Evolutionary conservation across 2,329 filamentous ascomycete species (phyloP), one percentile per base, ranked within the genome.

Genomic region (Colletotrichum destructivum): DNA sequence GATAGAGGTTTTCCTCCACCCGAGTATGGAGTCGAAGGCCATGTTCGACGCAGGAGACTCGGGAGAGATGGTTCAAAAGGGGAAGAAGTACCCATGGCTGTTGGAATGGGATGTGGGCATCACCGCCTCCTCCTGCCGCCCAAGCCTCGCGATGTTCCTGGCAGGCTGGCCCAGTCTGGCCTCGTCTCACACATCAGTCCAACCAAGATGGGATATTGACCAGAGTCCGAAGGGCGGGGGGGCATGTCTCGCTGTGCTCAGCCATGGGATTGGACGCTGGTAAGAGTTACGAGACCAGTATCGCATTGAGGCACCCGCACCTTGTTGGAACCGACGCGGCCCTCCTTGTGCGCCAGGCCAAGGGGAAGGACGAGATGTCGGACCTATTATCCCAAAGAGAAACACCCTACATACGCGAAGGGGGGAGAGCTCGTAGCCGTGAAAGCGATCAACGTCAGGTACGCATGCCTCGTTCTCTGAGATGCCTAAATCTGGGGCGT

Each of bases 311-410:
- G 52, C 51, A 57, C 57, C 61, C 52, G 38, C 66, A 35, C 66
- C 40, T 59, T 35, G 15, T 65, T 51, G 54, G 52, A 60, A 52
- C 38, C 40, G 52, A 31, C 12, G 12, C 9, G 13, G 15, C 26
- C 47, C 35, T 11, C 52, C 61, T 31, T 54, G 18, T 31, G n/a
- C 21, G 46, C 62, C 47, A 70, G 68, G 63, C 57, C 35, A 56
- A 46, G 62, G 68, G 56, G 38, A 62, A 40, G 56, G 44, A 62
- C 55, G 56, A 71, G 31, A 62, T 46, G n/a, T 56, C 63, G 44
- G 68, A 59, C 44, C 56, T 67, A 38, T 49, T 55, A 56, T 62
- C 35, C 68, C 64, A 26, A 57, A 67, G 40, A 68, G 44, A 71
- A 42, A 67, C 63, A 51, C 18, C 23, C 40, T 57, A 16, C 56